Evolutionary conservation across 208 protist species (phyloP).

Genomic region (Borovskyia barvae): DNA sequence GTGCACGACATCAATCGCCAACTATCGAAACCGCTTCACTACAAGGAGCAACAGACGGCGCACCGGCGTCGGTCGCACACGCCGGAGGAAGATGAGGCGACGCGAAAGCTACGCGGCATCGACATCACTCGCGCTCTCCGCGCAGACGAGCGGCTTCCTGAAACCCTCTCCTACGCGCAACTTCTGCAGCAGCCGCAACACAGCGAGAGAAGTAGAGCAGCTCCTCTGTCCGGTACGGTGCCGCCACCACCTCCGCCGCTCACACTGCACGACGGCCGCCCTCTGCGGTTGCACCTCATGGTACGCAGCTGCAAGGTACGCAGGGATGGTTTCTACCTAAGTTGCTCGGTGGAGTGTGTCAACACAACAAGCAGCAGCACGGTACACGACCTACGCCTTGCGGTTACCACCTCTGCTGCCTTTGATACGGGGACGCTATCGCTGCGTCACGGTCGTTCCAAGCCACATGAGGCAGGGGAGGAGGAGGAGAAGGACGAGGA

Average conservation of each 20-base stretch:
- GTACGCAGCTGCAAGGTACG: slow-evolving; percentile 46
- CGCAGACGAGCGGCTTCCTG: slow-evolving; percentile 60
- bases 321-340: slow-evolving; percentile 40
- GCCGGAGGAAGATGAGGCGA: slow-evolving; percentile 76
- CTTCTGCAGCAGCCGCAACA: slow-evolving; percentile 22
- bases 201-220: background rate
- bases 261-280: slow-evolving; percentile 33
- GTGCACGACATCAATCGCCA: slow-evolving; percentile 65
- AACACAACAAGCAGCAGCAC: slow-evolving; percentile 39
- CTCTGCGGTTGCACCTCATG: slow-evolving; percentile 31
- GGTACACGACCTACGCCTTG: slow-evolving; percentile 11
- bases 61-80: slow-evolving; percentile 14
- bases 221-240: slow-evolving; percentile 1
- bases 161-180: slow-evolving; percentile 56
- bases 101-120: slow-evolving; percentile 63
- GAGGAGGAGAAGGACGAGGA: background rate
- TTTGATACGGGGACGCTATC: slow-evolving; percentile 11
- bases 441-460: slow-evolving; percentile 9
- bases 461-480: background rate
- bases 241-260: slow-evolving; percentile 25
- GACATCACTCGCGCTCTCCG: slow-evolving; percentile 72
- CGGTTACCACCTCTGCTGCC: slow-evolving; percentile 9
- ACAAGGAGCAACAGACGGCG: slow-evolving; percentile 19
- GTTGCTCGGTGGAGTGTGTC: slow-evolving; percentile 29
- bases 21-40: slow-evolving; percentile 50